Conservation (phyloP, 2,329 filamentous ascomycete species). For the Xylariaceae sp. region DNA sequence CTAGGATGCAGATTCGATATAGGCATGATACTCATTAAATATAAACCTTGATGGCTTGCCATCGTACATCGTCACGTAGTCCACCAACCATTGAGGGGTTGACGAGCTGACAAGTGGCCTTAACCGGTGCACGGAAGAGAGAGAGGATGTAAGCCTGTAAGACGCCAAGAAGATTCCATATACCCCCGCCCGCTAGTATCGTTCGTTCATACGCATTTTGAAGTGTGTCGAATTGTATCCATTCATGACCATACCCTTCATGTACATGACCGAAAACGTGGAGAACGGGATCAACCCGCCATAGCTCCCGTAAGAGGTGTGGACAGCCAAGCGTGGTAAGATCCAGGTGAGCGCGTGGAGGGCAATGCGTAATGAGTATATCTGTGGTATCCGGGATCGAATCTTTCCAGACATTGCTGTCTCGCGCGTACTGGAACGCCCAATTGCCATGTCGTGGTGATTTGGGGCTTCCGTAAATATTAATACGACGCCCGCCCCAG, state of each 20-base stretch:
- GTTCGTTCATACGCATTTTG: constrained; percentile 31
- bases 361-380: constrained; percentile 45
- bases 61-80: constrained; percentile 20
- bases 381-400: constrained; percentile 33
- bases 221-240: constrained; percentile 34
- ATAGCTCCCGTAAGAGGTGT: constrained; percentile 36
- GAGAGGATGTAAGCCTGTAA: constrained; percentile 3
- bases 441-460: constrained; percentile 41
- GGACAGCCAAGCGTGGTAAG: constrained; percentile 37
- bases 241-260: constrained; percentile 38
- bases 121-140: constrained; percentile 1
- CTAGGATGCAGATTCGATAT: too few relatives aligned
- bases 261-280: constrained; percentile 46
- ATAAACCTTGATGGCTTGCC: constrained; percentile 22
- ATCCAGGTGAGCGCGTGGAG: constrained; percentile 42
- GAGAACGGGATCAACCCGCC: constrained; percentile 37
- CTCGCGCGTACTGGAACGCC: constrained; percentile 45
- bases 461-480: constrained; percentile 41
- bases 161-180: constrained; percentile 20
- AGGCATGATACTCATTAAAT: constrained; percentile 6
- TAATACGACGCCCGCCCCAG: constrained; percentile 37
- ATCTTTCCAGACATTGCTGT: constrained; percentile 30
- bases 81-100: constrained; percentile 24
- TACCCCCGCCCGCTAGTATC: constrained; percentile 16
- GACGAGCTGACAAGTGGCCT: constrained; percentile 17